Evolutionary conservation across 345 rosid species (phyloP), one percentile per base, ranked within the genome.

Genomic region (Murraya paniculata): DNA sequence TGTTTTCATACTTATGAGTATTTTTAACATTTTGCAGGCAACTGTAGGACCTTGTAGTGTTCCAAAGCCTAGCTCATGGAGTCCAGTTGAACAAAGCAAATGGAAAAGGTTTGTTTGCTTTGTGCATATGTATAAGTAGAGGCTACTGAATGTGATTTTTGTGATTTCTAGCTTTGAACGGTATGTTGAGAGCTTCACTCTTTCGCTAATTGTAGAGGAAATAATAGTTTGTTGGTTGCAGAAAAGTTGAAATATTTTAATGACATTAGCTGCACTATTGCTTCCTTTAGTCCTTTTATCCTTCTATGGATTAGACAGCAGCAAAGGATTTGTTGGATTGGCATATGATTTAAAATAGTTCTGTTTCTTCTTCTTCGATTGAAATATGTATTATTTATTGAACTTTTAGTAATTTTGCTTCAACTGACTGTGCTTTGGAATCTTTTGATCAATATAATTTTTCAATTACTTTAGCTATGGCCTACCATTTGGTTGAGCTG

Each of bases 61-160:
- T 48, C 86, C 98, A 1, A 97, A 94, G 82, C 99, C 99, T 24
- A 93, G 96, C 83, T 82, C 92, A 13, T 97, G 99, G 99, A 97
- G 88, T 75, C 98, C 98, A 24, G 94, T 93, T 6, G 98, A 97
- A 79, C 98, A 87, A 84, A 88, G 92, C 88, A 97, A 97, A 83
- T 97, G 99, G 99, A 87, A 90, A 86, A 94, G 99, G 99, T 97
- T 74, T 67, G 89, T 84, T 55, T 64, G 64, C 39, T 57, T 65
- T 36, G 35, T 22, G 19, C 45, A 45, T 78, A n/a, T 16, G 59
- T 72, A 11, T 55, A 31, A 71, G 41, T 27, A 7, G 39, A n/a
- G 39, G 10, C n/a, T 71, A 31, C 28, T 31, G 58, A 58, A 10
- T 30, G 45, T 33, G 61, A 57, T 25, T 55, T 35, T 71, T 31